Evolutionary conservation across 1,284 basidiomycete species (phyloP).

Genomic region (Ganoderma sp.): DNA sequence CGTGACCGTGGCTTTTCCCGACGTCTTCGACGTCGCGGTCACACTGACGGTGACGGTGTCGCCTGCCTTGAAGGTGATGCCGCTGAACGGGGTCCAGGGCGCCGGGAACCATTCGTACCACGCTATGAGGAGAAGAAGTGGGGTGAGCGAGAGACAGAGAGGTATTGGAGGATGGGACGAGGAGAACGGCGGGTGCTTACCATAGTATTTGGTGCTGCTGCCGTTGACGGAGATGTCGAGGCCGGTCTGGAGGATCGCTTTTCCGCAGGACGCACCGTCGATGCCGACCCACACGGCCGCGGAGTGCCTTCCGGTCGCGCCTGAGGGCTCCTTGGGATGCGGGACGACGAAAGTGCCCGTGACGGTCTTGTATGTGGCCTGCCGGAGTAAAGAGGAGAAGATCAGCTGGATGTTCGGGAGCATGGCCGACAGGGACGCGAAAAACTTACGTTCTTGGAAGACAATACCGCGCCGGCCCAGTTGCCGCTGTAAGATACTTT

Average conservation of each 20-base stretch:
- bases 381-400: too few species aligned
- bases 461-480: constrained; percentile 39
- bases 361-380: constrained; percentile 39
- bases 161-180: too few species aligned
- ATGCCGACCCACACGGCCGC: constrained; percentile 37
- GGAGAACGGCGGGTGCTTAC: neutral
- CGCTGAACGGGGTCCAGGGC: constrained; percentile 42
- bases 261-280: constrained; percentile 29
- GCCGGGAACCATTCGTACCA: constrained; percentile 49
- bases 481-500: constrained; percentile 33
- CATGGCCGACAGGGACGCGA: too few species aligned
- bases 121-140: constrained; percentile 29
- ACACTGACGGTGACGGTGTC: constrained; percentile 41
- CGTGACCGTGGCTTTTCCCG: constrained; percentile 40
- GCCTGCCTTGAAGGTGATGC: constrained; percentile 38
- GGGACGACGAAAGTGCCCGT: constrained; percentile 43
- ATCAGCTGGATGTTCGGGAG: neutral
- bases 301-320: constrained; percentile 33
- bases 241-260: constrained; percentile 34
- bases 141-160: too few species aligned
- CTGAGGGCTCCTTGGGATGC: constrained; percentile 35
- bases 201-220: constrained; percentile 33
- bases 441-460: constrained; percentile 23
- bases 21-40: constrained; percentile 37
- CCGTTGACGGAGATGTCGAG: constrained; percentile 40